Base-by-base conservation (phyloP, 306 rosid species). In the Ziziphus jujuba region DNA sequence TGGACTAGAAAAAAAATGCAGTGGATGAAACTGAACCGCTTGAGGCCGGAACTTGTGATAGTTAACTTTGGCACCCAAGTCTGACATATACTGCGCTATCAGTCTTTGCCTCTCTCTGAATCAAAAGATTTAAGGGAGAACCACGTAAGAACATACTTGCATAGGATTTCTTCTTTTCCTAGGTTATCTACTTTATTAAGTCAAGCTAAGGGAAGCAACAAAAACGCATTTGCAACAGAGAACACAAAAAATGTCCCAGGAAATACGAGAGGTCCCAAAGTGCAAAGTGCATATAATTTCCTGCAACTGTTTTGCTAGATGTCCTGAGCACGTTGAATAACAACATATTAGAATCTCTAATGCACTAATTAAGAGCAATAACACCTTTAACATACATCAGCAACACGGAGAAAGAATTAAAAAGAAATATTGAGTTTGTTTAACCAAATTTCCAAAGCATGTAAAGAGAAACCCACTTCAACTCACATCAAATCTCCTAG, bases 11-110 rank as follows among this genome's bases (percentile, higher is more conserved):
- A 93, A 90, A 77, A 93, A 93, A 74, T 87, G 83, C 70, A 86
- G 78, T 0, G 95, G 95, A 78, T 88, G 91, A 45, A 93, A 90
- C 70, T 67, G 87, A 49, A 71, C 74, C 12, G 58, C 35, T 23
- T 77, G 90, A 71, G 91, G 87, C 61, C 81, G 78, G 78, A 90
- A 90, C 82, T 82, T 88, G 79, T 93, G 97, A 70, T 76, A 72
- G 61, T 83, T 84, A 79, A 90, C 90, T 75, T 93, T 96, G 8
- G 96, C 96, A 36, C 93, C 97, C 77, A 85, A 65, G 50, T 83
- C 79, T 14, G 83, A 83, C 85, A 93, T 90, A 75, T 88, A 85
- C 35, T 56, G 80, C 6, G 97, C 91, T 66, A 93, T 59, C 61
- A 86, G 69, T 72, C 74, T 79, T 58, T 77, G 95, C 67, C 84